Percentiles rank a stretch among this genome's conserved stretches.
These are phyloP conservation scores for Taiozyma onychis DNA, from an alignment of 1,139 yeast genomes.

Conservation along the genomic window DNA sequence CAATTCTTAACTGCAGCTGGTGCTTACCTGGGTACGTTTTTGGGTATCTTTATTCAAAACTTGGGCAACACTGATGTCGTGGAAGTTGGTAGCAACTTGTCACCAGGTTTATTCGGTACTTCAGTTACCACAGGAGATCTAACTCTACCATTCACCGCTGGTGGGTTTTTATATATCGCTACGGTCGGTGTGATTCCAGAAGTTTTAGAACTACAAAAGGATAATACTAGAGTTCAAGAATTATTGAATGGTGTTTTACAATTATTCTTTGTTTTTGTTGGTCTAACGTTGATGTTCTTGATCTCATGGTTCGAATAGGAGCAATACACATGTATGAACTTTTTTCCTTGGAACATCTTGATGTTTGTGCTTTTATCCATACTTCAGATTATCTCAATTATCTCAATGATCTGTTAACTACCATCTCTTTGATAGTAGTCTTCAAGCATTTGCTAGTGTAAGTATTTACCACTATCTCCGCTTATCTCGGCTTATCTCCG, in stretches of 20 bases:
- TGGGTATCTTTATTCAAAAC: slow-evolving; percentile 48
- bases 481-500: too few species aligned
- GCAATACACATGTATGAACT: neutral
- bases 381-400: too few species aligned
- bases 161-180: slow-evolving; percentile 63
- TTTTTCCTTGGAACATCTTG: too few species aligned
- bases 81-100: slow-evolving; percentile 15
- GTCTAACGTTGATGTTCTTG: slow-evolving; percentile 44
- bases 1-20: slow-evolving; percentile 61
- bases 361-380: too few species aligned
- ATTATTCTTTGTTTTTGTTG: slow-evolving; percentile 38
- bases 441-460: too few species aligned
- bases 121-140: slow-evolving; percentile 42
- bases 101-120: slow-evolving; percentile 43
- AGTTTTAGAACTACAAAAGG: slow-evolving; percentile 38
- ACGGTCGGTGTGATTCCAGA: slow-evolving; percentile 64
- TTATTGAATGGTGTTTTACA: slow-evolving; percentile 35
- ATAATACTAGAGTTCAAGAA: slow-evolving; percentile 31
- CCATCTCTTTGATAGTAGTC: too few species aligned
- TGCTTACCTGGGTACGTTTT: slow-evolving; percentile 54
- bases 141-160: slow-evolving; percentile 66
- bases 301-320: slow-evolving; percentile 40
- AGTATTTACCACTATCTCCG: too few species aligned
- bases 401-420: too few species aligned
- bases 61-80: slow-evolving; percentile 19